These are phyloP conservation scores for Dianthus caryophyllus DNA, from an alignment of 148 eudicot species.

Conservation along the genomic window DNA sequence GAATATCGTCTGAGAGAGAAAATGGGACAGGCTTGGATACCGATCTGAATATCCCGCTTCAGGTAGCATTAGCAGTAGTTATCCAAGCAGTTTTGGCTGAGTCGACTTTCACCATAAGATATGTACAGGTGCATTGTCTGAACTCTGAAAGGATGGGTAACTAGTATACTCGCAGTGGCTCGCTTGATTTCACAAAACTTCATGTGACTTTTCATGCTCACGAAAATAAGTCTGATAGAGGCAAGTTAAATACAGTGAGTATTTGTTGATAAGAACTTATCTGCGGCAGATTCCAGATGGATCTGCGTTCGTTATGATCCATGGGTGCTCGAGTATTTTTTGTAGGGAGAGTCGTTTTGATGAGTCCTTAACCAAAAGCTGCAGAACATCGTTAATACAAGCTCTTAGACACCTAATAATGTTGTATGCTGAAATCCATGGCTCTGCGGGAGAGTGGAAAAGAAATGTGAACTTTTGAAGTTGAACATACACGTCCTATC, in stretches of 20 bases:
- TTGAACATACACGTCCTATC: slow-evolving; percentile 50
- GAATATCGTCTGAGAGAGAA: not conserved
- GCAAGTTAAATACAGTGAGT: too few relatives aligned
- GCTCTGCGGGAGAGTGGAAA: not conserved
- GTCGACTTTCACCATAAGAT: not conserved
- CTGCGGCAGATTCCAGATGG: slow-evolving; percentile 40
- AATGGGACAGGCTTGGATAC: slow-evolving; percentile 13
- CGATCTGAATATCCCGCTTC: slow-evolving; percentile 13
- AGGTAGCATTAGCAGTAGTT: slow-evolving; percentile 16
- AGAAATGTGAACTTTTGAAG: not conserved
- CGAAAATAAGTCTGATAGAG: too few relatives aligned
- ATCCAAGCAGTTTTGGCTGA: slow-evolving; percentile 18
- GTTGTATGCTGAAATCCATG: too few relatives aligned
- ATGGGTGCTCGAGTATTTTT: slow-evolving; percentile 71
- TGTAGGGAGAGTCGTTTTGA: slow-evolving; percentile 75
- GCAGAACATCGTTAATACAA: slow-evolving; percentile 23
- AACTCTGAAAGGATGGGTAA: not conserved
- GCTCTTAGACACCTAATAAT: slow-evolving; percentile 11
- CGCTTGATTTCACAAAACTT: too few relatives aligned
- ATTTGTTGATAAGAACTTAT: not conserved
- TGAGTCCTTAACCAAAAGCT: slow-evolving; percentile 87
- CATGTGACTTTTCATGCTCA: too few relatives aligned
- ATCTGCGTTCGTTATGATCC: slow-evolving; percentile 65
- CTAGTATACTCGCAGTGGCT: not conserved
- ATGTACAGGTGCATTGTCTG: not conserved